A percentile compares a stretch with the other conserved stretches of the same genome.
These are phyloP conservation scores for Talaromyces sp. DNA, from an alignment of 2,329 filamentous ascomycete species.

Conservation along the genomic window DNA sequence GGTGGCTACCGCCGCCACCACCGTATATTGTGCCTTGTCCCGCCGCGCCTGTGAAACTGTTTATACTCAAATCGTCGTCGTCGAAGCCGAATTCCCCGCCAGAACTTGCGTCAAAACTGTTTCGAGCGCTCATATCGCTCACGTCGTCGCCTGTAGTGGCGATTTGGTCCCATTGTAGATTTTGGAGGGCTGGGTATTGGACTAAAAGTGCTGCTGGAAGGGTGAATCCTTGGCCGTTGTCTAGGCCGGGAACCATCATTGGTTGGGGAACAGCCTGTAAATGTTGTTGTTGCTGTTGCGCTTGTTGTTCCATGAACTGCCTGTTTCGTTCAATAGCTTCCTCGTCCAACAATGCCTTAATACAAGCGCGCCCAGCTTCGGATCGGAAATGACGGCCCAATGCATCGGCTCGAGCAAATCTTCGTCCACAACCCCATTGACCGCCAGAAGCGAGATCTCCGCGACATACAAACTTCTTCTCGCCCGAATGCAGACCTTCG, in stretches of 20 bases:
- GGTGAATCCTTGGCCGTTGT: constrained; percentile 59
- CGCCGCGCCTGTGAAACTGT: constrained; percentile 24
- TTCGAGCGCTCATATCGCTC: constrained; percentile 62
- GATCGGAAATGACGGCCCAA: constrained; percentile 91
- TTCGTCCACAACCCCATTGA: constrained; percentile 87
- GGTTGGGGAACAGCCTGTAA: constrained; percentile 55
- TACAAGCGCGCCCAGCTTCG: constrained; percentile 91
- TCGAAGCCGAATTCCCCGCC: constrained; percentile 43
- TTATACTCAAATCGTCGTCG: constrained; percentile 38
- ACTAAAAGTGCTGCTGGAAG: constrained; percentile 84
- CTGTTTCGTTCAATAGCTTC: constrained; percentile 80
- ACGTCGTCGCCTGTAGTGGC: constrained; percentile 54
- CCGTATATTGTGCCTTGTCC: constrained; percentile 33
- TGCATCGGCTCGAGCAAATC: constrained; percentile 93
- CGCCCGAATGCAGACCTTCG: constrained; percentile 90
- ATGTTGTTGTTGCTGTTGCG: constrained; percentile 52
- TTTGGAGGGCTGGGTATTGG: constrained; percentile 90
- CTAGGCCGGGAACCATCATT: constrained; percentile 59
- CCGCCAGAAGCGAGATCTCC: constrained; percentile 79
- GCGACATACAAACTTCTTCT: constrained; percentile 98
- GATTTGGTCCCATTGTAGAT: constrained; percentile 82
- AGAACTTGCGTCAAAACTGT: constrained; percentile 48
- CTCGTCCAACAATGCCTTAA: constrained; percentile 94
- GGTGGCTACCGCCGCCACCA: constrained; percentile 14
- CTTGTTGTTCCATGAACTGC: constrained; percentile 67